These are phyloP conservation scores for Coemansia sp. DNA, from an alignment of 192 early-diverging fungal genomes.

Conservation along the genomic window DNA sequence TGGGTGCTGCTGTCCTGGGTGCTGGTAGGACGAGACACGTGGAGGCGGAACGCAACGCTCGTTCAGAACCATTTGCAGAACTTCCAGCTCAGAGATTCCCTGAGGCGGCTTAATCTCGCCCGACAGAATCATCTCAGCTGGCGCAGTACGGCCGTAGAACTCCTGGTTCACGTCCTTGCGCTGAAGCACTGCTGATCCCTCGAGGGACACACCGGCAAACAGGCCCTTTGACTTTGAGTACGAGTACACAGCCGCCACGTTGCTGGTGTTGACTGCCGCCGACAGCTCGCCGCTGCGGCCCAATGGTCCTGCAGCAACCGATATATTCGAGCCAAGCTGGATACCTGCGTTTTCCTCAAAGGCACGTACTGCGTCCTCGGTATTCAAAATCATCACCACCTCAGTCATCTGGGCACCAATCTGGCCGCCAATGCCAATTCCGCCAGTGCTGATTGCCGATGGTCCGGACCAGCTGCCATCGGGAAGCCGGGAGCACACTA, in stretches of 20 bases:
- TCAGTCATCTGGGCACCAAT: conserved; percentile 89
- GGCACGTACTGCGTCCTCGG: conserved; percentile 74
- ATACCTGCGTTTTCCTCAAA: conserved; percentile 82
- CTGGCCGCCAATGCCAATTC: conserved; percentile 83
- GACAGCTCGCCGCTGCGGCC: conserved; percentile 84
- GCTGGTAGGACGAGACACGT: background rate
- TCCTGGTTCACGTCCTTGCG: conserved; percentile 83
- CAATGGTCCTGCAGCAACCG: conserved; percentile 85
- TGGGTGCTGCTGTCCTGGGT: background rate
- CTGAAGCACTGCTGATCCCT: conserved; percentile 83
- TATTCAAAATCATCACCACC: conserved; percentile 88
- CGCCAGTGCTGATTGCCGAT: conserved; percentile 79
- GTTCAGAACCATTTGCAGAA: conserved; percentile 38
- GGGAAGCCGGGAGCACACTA: conserved; percentile 76
- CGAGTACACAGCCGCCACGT: conserved; percentile 86
- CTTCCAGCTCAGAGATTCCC: conserved; percentile 47
- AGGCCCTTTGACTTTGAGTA: conserved; percentile 92
- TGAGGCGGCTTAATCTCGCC: conserved; percentile 72
- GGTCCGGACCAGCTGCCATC: conserved; percentile 82
- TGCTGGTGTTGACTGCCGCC: conserved; percentile 64
- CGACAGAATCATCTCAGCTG: conserved; percentile 76
- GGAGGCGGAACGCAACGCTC: conserved; percentile 48
- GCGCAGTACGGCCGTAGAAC: conserved; percentile 80
- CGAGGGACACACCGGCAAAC: conserved; percentile 90
- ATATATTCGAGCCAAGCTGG: conserved; percentile 81